Evolutionary conservation across 192 early-diverging fungal species (phyloP).

Genomic region (Phycomyces blakesleeanus): DNA sequence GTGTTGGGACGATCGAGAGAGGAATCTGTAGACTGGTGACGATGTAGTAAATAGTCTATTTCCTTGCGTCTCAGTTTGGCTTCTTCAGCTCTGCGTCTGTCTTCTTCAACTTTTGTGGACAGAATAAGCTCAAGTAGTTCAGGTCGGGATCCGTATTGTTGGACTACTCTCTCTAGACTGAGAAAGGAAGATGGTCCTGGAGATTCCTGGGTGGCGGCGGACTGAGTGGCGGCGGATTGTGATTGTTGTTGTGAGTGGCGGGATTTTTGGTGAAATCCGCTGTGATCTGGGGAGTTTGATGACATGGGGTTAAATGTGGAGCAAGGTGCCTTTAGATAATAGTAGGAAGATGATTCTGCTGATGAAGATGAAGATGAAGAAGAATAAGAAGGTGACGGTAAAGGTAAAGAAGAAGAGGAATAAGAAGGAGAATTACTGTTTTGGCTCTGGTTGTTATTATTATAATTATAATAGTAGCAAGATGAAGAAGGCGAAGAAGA

Average conservation of each 20-base stretch:
- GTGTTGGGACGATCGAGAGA: no score
- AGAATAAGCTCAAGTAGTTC: slow-evolving; percentile 54
- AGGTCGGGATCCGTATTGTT: slow-evolving; percentile 44
- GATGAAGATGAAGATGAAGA: no score
- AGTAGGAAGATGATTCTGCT: no score
- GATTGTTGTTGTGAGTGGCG: not conserved
- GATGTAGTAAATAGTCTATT: slow-evolving; percentile 45
- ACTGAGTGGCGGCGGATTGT: not conserved
- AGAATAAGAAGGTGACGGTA: no score
- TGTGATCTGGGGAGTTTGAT: not conserved
- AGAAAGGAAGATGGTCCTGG: slow-evolving; percentile 22
- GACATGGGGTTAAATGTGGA: not conserved
- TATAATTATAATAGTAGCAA: no score
- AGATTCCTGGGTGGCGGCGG: not conserved
- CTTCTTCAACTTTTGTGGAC: slow-evolving; percentile 54
- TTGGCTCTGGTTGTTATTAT: no score
- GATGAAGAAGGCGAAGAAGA: no score
- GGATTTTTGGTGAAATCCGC: not conserved
- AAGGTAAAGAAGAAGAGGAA: no score
- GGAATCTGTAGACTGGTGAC: not conserved
- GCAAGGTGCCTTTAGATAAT: no score
- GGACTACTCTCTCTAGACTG: slow-evolving; percentile 48
- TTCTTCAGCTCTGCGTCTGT: slow-evolving; percentile 53
- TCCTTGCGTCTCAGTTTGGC: slow-evolving; percentile 48
- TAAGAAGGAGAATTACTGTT: no score